Conservation (phyloP, 2,329 filamentous ascomycete genomes). For the Decorospora gaudefroyi region DNA sequence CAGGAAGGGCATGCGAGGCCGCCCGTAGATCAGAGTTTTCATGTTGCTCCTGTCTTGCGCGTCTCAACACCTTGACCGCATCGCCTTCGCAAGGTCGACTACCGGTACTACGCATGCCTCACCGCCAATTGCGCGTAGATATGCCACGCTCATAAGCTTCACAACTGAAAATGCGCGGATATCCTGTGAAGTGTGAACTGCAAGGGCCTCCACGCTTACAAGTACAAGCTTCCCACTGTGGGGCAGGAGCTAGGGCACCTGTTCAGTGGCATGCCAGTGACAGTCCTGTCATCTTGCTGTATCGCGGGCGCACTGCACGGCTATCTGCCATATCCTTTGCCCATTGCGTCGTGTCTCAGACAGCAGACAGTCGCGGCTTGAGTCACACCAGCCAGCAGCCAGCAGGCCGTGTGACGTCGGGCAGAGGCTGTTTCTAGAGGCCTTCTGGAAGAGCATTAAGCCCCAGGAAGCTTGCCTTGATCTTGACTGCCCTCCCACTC, state of each 20-base stretch:
- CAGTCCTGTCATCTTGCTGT: too few relatives aligned
- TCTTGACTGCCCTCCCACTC: slow-evolving; percentile 22
- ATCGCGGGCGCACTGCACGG: too few relatives aligned
- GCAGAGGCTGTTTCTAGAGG: slow-evolving; percentile 29
- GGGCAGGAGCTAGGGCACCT: slow-evolving; percentile 25
- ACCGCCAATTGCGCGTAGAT: slow-evolving; percentile 28
- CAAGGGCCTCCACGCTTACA: too few relatives aligned
- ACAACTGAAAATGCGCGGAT: neutral
- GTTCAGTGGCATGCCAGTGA: slow-evolving; percentile 6
- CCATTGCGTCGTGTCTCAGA: too few relatives aligned
- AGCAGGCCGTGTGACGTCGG: slow-evolving; percentile 17
- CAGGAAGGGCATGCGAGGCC: neutral
- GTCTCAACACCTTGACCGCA: slow-evolving; percentile 24
- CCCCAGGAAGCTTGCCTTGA: slow-evolving; percentile 29
- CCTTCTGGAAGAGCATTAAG: slow-evolving; percentile 35
- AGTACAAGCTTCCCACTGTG: too few relatives aligned
- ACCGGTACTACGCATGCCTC: too few relatives aligned
- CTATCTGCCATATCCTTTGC: too few relatives aligned
- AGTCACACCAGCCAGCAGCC: slow-evolving; percentile 10
- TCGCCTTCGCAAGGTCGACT: slow-evolving; percentile 11
- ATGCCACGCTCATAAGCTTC: slow-evolving; percentile 2
- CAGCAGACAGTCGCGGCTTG: neutral
- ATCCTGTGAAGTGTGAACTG: neutral
- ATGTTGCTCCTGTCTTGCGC: slow-evolving; percentile 11
- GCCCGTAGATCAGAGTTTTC: slow-evolving; percentile 7